A percentile compares a stretch with the other conserved stretches of the same genome.
Evolutionary conservation across 495 filamentous ascomycete genomes (phyloP).

Genomic region (Penicillium bialowiezense): DNA sequence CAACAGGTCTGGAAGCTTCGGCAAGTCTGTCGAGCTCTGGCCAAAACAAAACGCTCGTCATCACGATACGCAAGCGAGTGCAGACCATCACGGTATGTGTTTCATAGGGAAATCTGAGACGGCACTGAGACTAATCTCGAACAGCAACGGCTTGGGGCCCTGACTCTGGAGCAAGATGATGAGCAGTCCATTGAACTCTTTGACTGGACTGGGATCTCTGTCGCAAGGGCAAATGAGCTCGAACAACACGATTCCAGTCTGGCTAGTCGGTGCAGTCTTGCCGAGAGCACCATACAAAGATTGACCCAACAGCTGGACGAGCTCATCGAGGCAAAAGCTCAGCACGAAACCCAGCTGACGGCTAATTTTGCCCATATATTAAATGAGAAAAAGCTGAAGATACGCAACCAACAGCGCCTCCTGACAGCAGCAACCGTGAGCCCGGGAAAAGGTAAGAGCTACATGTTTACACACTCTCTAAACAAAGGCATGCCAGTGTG

Average conservation of each 20-base stretch:
- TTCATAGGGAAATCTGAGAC: neutral
- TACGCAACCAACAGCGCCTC: slow-evolving; percentile 74
- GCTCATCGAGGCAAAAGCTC: slow-evolving; percentile 60
- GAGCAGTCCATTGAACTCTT: slow-evolving; percentile 66
- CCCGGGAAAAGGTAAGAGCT: slow-evolving; percentile 33
- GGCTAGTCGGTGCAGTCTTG: slow-evolving; percentile 37
- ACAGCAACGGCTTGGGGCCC: slow-evolving; percentile 68
- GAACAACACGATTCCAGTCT: slow-evolving; percentile 48
- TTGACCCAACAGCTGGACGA: slow-evolving; percentile 61
- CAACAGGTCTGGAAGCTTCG: slow-evolving; percentile 32
- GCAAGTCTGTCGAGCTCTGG: slow-evolving; percentile 30
- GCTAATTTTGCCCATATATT: slow-evolving; percentile 68
- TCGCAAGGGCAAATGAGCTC: slow-evolving; percentile 37
- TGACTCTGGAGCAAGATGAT: slow-evolving; percentile 59
- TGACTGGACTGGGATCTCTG: slow-evolving; percentile 64
- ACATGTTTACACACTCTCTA: neutral
- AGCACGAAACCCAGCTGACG: slow-evolving; percentile 68
- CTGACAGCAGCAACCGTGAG: slow-evolving; percentile 60
- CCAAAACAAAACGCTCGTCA: slow-evolving; percentile 37
- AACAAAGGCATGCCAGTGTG: neutral
- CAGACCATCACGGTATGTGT: slow-evolving; percentile 53
- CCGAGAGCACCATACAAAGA: slow-evolving; percentile 46
- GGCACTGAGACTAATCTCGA: slow-evolving; percentile 1
- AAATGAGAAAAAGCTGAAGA: slow-evolving; percentile 91
- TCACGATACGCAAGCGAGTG: slow-evolving; percentile 56